phyloP scores from a whole-genome alignment of 2,329 filamentous ascomycete genomes.

The Botrytis galanthina region DNA sequence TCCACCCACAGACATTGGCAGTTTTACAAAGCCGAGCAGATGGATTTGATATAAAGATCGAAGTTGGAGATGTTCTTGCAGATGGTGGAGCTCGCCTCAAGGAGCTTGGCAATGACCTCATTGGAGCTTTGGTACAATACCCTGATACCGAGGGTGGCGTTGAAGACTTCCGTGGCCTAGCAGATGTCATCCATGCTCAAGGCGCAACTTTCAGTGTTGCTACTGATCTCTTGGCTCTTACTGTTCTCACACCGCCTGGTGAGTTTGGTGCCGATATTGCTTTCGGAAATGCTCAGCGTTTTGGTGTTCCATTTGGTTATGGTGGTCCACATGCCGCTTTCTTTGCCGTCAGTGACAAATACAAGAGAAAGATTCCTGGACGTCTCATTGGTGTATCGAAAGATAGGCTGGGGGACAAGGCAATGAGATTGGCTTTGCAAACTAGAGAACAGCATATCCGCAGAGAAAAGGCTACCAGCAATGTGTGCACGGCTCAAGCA shows the following conservation, averaged over 20 bases:
- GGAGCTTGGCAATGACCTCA: constrained; percentile 73
- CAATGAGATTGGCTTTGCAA: constrained; percentile 81
- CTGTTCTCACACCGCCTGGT: constrained; percentile 81
- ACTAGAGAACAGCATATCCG: constrained; percentile 95
- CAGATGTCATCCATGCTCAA: constrained; percentile 72
- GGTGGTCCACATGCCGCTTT: constrained; percentile 96
- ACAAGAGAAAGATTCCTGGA: constrained; percentile 92
- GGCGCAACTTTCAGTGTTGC: constrained; percentile 81
- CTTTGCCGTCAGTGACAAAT: constrained; percentile 86
- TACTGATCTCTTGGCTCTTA: constrained; percentile 85
- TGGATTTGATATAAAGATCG: constrained; percentile 84
- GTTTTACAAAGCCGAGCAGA: constrained; percentile 83
- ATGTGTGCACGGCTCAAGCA: constrained; percentile 94
- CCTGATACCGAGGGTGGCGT: constrained; percentile 85
- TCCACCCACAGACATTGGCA: constrained; percentile 81
- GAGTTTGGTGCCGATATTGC: constrained; percentile 95
- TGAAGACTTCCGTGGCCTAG: constrained; percentile 69
- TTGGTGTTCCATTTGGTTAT: constrained; percentile 88
- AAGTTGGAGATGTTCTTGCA: constrained; percentile 68
- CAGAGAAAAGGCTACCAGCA: constrained; percentile 94
- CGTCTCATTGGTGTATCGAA: constrained; percentile 89
- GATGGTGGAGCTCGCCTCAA: constrained; percentile 64
- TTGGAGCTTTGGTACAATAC: constrained; percentile 93
- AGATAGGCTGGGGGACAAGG: constrained; percentile 78
- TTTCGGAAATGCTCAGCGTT: constrained; percentile 87